Conservation (phyloP, 169 alveolate species). For the Babesia bigemina region DNA sequence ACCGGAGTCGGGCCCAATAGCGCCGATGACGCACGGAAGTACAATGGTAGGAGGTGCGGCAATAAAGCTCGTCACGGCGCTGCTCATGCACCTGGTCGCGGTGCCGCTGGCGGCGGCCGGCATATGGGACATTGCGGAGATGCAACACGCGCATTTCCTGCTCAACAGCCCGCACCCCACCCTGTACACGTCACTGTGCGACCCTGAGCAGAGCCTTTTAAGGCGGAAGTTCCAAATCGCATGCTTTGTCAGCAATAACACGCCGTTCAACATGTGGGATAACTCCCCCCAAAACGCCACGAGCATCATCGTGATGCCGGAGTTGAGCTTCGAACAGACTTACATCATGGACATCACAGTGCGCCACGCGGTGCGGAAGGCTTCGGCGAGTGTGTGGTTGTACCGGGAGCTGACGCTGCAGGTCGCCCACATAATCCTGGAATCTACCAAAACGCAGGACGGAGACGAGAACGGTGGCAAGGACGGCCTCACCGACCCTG, state of each 20-base stretch:
- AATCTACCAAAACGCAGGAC: neutral
- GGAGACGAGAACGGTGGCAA: neutral
- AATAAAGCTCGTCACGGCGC: too few relatives aligned
- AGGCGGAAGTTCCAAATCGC: neutral
- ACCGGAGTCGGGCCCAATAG: too few relatives aligned
- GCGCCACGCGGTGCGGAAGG: neutral
- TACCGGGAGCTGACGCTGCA: conserved; percentile 5
- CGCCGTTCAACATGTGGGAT: neutral
- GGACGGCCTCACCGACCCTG: neutral
- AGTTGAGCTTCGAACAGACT: neutral
- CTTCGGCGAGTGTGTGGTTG: neutral
- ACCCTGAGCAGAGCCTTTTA: too few relatives aligned
- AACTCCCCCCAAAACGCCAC: neutral
- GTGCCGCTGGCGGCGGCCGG: neutral
- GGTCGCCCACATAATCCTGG: neutral
- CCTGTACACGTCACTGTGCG: conserved; percentile 1
- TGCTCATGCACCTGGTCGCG: neutral
- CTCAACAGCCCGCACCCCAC: neutral
- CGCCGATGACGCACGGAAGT: too few relatives aligned
- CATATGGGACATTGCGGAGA: neutral
- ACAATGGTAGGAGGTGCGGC: too few relatives aligned
- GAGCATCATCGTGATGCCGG: neutral
- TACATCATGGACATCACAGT: neutral
- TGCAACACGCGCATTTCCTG: neutral
- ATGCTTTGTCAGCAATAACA: neutral